Conservation (phyloP, 805 yeast species). For the Suhomyces sp. region DNA sequence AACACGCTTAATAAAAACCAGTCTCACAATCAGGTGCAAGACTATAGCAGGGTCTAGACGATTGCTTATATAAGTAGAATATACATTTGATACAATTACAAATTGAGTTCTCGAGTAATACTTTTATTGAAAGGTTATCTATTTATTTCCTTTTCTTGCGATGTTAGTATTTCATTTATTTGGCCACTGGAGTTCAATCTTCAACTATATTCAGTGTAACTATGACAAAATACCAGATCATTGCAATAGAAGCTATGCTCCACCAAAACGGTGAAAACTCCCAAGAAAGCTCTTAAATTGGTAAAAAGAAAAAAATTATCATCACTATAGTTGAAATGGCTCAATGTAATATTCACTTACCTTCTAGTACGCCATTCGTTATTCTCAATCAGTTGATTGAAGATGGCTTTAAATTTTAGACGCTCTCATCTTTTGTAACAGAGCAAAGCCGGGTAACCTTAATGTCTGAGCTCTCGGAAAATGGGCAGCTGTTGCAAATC, state of each 20-base stretch:
- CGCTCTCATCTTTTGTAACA: neutral
- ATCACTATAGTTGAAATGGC: constrained; percentile 23
- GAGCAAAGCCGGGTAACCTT: constrained; percentile 2
- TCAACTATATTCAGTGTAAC: constrained; percentile 70
- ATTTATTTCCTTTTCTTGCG: neutral
- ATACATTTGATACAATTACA: neutral
- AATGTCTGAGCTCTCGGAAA: neutral
- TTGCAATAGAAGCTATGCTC: constrained; percentile 43
- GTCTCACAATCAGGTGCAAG: neutral
- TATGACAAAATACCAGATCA: constrained; percentile 77
- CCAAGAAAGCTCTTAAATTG: constrained; percentile 39
- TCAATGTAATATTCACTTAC: neutral
- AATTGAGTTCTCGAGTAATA: neutral
- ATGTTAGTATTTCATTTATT: neutral
- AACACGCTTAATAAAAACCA: neutral
- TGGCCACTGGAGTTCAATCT: neutral
- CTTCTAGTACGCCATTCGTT: neutral
- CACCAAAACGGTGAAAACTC: constrained; percentile 52
- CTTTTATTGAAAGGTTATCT: neutral
- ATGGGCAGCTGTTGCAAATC: neutral
- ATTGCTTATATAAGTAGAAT: neutral
- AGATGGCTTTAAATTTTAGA: neutral
- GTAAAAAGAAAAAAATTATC: constrained; percentile 30
- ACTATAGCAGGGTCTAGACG: neutral
- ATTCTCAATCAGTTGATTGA: neutral